These are phyloP conservation scores for Echium plantagineum DNA, from an alignment of 257 asterid species.

Conservation along the genomic window DNA sequence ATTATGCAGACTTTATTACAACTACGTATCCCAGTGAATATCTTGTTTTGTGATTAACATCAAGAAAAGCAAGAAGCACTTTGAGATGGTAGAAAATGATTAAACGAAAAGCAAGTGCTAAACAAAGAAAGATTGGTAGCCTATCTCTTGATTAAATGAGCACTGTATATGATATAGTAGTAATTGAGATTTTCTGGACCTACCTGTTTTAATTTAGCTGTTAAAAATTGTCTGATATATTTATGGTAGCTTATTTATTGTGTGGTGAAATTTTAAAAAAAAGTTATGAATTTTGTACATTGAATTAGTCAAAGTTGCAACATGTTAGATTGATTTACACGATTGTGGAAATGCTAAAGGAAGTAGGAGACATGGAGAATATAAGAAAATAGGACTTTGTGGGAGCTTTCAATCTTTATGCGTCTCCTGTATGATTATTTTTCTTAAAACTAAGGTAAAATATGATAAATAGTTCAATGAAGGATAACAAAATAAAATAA, in stretches of 20 bases:
- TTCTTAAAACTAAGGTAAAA: no score
- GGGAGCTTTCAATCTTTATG: no score
- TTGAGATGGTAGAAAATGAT: not conserved
- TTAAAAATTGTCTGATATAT: no score
- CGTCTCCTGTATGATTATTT: no score
- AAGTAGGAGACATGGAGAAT: constrained; percentile 34
- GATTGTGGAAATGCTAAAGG: constrained; percentile 13
- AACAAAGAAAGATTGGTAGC: not conserved
- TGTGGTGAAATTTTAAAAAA: no score
- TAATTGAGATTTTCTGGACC: not conserved
- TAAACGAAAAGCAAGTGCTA: not conserved
- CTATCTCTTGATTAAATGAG: not conserved
- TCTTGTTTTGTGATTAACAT: not conserved
- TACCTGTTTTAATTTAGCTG: no score
- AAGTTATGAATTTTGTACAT: no score
- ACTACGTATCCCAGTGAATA: not conserved
- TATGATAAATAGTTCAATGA: no score
- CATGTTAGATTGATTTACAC: not conserved
- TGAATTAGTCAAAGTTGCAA: no score
- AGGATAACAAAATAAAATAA: no score
- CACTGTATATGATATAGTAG: not conserved
- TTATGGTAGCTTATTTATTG: no score
- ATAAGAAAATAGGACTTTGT: constrained; percentile 18
- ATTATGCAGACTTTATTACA: not conserved
- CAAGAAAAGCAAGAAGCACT: constrained; percentile 3